Conservation (phyloP, 768 basidiomycete genomes). For the Auricularia heimuer region DNA sequence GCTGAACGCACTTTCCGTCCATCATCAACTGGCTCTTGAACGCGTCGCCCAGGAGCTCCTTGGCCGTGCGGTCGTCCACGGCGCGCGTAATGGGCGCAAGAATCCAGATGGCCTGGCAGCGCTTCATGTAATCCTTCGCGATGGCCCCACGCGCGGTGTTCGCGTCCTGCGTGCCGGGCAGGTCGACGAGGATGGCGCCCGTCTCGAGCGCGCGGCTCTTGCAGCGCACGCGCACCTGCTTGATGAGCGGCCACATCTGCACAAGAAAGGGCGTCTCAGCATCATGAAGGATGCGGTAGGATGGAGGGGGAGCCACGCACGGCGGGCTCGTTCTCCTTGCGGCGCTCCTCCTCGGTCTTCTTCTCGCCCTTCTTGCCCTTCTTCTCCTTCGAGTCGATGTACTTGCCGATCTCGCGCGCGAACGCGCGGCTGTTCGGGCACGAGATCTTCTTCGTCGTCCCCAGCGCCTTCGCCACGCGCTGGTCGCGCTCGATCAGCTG, state of each 20-base stretch:
- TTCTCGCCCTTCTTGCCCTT: conserved; percentile 36
- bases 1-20: conserved; percentile 57
- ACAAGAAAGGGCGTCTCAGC: conserved; percentile 16
- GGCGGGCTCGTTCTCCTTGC: conserved; percentile 27
- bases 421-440: conserved; percentile 44
- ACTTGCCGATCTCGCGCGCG: conserved; percentile 45
- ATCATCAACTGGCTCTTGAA: conserved; percentile 53
- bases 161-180: conserved; percentile 57
- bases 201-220: conserved; percentile 41
- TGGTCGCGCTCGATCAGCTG: conserved; percentile 41
- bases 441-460: conserved; percentile 42
- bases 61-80: conserved; percentile 55
- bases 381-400: conserved; percentile 54
- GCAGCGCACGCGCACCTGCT: conserved; percentile 51
- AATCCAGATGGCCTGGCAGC: conserved; percentile 54
- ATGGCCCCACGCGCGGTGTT: conserved; percentile 56
- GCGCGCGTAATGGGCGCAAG: conserved; percentile 55
- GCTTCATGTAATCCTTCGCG: conserved; percentile 60
- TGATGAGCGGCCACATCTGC: conserved; percentile 54
- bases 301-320: conserved; percentile 5
- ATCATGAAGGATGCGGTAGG: conserved; percentile 15
- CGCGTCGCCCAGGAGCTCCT: conserved; percentile 55
- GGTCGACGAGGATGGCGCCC: conserved; percentile 54
- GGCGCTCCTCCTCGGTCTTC: conserved; percentile 17
- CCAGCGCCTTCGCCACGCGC: conserved; percentile 36